Conservation (phyloP, 2,329 filamentous ascomycete genomes). For the Talaromyces albobiverticillius region DNA sequence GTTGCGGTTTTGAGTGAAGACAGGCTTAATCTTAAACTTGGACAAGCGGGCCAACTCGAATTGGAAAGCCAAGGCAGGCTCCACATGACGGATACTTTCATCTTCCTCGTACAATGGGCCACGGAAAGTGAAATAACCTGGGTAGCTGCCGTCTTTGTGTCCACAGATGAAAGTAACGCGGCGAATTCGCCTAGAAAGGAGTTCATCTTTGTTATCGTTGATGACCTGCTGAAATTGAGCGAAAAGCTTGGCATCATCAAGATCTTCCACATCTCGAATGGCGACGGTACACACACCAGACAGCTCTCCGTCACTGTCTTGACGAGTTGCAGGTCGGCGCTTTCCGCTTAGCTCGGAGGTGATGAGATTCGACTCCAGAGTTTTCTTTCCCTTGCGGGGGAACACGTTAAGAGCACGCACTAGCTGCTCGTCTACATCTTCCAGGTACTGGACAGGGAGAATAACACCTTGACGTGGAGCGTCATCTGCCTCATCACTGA, state of each 20-base stretch:
- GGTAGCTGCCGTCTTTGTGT: constrained; percentile 89
- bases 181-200: constrained; percentile 76
- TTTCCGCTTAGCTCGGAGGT: constrained; percentile 68
- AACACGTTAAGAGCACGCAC: constrained; percentile 81
- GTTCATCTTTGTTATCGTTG: constrained; percentile 76
- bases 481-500: constrained; percentile 66
- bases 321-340: constrained; percentile 58
- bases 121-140: constrained; percentile 97
- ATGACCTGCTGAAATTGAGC: constrained; percentile 72
- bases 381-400: constrained; percentile 62
- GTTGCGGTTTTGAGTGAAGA: constrained; percentile 98
- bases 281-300: constrained; percentile 92
- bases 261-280: constrained; percentile 79
- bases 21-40: constrained; percentile 97
- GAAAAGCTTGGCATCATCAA: constrained; percentile 77
- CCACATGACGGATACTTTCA: constrained; percentile 91
- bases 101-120: constrained; percentile 88
- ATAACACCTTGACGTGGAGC: constrained; percentile 89
- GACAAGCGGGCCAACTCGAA: constrained; percentile 89
- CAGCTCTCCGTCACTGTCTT: constrained; percentile 69
- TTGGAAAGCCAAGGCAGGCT: constrained; percentile 97
- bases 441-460: constrained; percentile 86
- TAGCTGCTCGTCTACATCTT: constrained; percentile 87
- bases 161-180: constrained; percentile 96
- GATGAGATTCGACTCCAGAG: constrained; percentile 58